phyloP scores from a whole-genome alignment of 495 filamentous ascomycete genomes.

The Tricharina praecox region DNA sequence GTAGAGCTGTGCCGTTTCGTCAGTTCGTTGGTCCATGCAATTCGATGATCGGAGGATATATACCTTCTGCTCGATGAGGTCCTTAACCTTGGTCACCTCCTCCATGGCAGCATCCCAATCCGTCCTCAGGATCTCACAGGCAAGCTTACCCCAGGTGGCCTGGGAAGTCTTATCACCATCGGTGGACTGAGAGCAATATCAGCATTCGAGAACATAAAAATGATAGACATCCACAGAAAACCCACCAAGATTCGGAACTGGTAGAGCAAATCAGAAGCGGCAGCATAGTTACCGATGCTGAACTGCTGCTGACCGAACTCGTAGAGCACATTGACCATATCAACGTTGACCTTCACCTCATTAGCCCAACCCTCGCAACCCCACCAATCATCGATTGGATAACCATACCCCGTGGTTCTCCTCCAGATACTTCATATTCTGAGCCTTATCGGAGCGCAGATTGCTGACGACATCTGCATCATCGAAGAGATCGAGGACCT shows the following conservation, averaged over 20 bases:
- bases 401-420: slow-evolving; percentile 63
- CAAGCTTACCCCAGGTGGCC: slow-evolving; percentile 92
- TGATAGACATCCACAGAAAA: neutral
- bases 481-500: slow-evolving; percentile 67
- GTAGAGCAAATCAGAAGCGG: slow-evolving; percentile 77
- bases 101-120: slow-evolving; percentile 95
- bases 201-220: neutral
- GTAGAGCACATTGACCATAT: slow-evolving; percentile 87
- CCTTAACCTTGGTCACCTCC: slow-evolving; percentile 84
- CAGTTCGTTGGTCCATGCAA: no score
- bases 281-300: slow-evolving; percentile 79
- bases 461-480: slow-evolving; percentile 75
- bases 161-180: slow-evolving; percentile 92
- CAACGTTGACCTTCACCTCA: slow-evolving; percentile 49
- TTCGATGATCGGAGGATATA: no score
- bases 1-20: slow-evolving; percentile 65
- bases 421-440: slow-evolving; percentile 90
- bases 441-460: slow-evolving; percentile 84
- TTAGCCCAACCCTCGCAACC: slow-evolving; percentile 7
- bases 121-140: slow-evolving; percentile 77
- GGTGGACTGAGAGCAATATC: slow-evolving; percentile 40
- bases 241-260: slow-evolving; percentile 71
- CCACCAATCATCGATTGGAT: neutral
- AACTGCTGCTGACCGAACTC: slow-evolving; percentile 93
- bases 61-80: slow-evolving; percentile 54